These are phyloP conservation scores for Coniophora puteana DNA, from an alignment of 1,284 basidiomycete species.

Conservation along the genomic window DNA sequence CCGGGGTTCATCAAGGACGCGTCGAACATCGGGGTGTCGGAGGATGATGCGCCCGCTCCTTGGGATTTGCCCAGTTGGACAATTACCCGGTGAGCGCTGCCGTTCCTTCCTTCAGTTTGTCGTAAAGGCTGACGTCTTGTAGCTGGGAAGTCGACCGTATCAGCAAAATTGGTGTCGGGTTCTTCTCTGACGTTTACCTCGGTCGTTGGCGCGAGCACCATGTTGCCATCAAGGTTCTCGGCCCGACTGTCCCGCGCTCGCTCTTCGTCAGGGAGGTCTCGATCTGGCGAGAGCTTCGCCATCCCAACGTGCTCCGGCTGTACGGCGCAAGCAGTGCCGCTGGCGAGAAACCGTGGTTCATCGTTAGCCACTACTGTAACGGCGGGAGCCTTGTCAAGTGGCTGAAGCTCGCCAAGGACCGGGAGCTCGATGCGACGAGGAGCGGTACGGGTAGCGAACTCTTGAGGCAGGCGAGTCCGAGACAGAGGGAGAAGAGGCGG, in stretches of 20 bases:
- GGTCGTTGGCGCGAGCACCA: constrained; percentile 58
- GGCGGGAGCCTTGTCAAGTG: constrained; percentile 34
- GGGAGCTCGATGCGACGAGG: constrained; percentile 16
- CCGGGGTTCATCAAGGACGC: constrained; percentile 6
- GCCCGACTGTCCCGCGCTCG: constrained; percentile 41
- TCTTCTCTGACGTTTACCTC: constrained; percentile 67
- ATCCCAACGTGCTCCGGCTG: constrained; percentile 51
- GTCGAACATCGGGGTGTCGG: not conserved
- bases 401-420: constrained; percentile 29
- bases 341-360: constrained; percentile 62
- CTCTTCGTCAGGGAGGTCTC: constrained; percentile 49
- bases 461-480: not conserved
- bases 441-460: not conserved
- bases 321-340: constrained; percentile 57
- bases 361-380: constrained; percentile 64
- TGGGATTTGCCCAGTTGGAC: constrained; percentile 64
- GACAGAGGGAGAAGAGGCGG: not conserved
- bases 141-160: constrained; percentile 65
- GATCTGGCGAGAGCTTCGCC: constrained; percentile 49
- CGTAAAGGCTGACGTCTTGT: not conserved
- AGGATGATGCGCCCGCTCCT: constrained; percentile 17
- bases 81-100: constrained; percentile 51
- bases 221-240: constrained; percentile 59
- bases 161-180: constrained; percentile 60
- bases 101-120: constrained; percentile 1